Base-by-base conservation (phyloP, 2,329 filamentous ascomycete species). In the Sordariomycetes sp. region DNA sequence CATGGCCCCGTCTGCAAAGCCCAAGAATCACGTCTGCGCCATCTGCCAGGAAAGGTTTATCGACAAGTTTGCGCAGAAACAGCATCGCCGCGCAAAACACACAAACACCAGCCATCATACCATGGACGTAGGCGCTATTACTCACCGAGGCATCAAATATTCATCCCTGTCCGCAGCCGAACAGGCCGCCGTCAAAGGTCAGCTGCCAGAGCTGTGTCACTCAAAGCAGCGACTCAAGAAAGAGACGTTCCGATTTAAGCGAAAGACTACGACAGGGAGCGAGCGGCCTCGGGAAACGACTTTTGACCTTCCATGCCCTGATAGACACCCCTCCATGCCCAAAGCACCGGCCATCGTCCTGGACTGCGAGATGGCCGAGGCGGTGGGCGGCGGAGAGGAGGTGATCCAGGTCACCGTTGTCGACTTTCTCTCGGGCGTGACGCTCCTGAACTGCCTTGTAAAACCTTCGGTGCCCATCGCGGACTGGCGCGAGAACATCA, bases 381-480 rank as follows among this genome's bases (percentile, higher is more conserved):
- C 34, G 14, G 27, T 15, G 12, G 20, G 10, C 6, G 34, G 34
- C 5, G 15, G 29, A 14, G 32, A 36, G 15, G 34, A 36, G 16
- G 27, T 36, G 4, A 32, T 26, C 16, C 27, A 32, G 6, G n/a
- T 36, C 8, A 18, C 34, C 7, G 18, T 36, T 4, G 15, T 36
- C 24, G 34, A 36, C 6, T 36, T 36, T 21, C 47, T 36, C 19
- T 31, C 34, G 8, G 34, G 34, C 10, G 24, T n/a, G n/a, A 11
- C 23, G 6, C 28, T 36, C 4, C 7, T 24, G 4, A 15, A 26
- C 28, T 15, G 16, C n/a, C 34, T 36, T 8, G 34, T 36, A 9
- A 14, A 26, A 8, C 34, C 34, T 4, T 32, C 34, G 9, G 29
- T 15, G 8, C 34, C 27, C 4, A 36, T 36, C 21, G 20, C 14